Base-by-base conservation (phyloP, 768 basidiomycete species). In the Kwoniella bestiolae region DNA sequence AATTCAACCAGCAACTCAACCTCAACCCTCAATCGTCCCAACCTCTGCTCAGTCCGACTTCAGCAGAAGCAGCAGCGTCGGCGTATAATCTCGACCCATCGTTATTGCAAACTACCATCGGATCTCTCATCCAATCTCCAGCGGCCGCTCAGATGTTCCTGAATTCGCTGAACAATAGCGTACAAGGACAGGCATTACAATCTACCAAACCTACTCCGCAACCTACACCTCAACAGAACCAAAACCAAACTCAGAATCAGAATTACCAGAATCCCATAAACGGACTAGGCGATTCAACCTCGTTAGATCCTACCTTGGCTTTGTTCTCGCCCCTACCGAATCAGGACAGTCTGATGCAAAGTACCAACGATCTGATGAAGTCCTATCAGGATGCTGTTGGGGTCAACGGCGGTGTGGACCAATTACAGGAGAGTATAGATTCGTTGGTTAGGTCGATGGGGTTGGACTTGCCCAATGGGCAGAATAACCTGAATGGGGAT, bases 321-420 rank as follows among this genome's bases (percentile, higher is more conserved):
- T 65, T 78, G 7, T 73, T 76, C 52, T 70, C 73, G 23, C 77
- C 77, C 2, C 47, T 75, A n/a, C 74, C 66, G 4, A 50, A 73
- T 46, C 66, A 77, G 23, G 60, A 71, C 75, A 60, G 78, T 8
- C 69, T 82, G 7, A 78, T 82, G 34, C 66, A 75, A 12, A 79
- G 81, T 21, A 79, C 81, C 0, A 82, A 84, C 1, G 80, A 83
- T 32, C 77, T 89, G 56, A 84, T 87, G 53, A 84, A 85, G 69
- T 82, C 85, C 0, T 91, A 90, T 83, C 85, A 83, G 51, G 84
- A 83, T 34, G 83, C 90, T 0, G 76, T 84, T 28, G 89, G 89
- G 66, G 88, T 93, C 49, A 87, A 88, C 64, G 84, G 85, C 50
- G 89, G 91, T 61, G 90, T 93, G 28, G 87, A 88, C 67, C 86